Conservation (phyloP, 1,284 basidiomycete genomes). For the Anthracocystis setariae region DNA sequence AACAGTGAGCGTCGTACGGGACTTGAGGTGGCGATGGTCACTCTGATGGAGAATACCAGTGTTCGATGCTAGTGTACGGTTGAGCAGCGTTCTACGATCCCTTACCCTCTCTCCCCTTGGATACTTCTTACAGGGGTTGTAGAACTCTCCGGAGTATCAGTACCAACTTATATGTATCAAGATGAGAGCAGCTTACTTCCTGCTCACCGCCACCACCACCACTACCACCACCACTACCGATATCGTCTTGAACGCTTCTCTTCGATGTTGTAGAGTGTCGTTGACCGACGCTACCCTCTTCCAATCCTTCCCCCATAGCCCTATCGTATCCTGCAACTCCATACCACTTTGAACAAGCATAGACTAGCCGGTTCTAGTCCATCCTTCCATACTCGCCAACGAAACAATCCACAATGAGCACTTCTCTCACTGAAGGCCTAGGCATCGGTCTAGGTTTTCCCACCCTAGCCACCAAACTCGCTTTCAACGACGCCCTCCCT, state of each 20-base stretch:
- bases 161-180: too few relatives aligned
- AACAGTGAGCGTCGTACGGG: too few relatives aligned
- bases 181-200: too few relatives aligned
- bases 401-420: background rate
- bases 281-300: slow-evolving; percentile 23
- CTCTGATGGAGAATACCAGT: too few relatives aligned
- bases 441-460: slow-evolving; percentile 64
- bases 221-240: too few relatives aligned
- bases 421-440: slow-evolving; percentile 4
- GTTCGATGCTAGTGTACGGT: slow-evolving; percentile 3
- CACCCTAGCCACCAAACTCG: slow-evolving; percentile 86
- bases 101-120: background rate
- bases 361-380: background rate
- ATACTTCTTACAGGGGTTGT: too few relatives aligned
- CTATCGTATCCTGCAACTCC: background rate
- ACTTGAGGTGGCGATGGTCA: too few relatives aligned
- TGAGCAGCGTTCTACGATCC: slow-evolving; percentile 14
- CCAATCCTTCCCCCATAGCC: background rate
- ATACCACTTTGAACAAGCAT: background rate
- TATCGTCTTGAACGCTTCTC: too few relatives aligned
- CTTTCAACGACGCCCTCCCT: slow-evolving; percentile 81
- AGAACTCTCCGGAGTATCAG: too few relatives aligned
- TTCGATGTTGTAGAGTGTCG: too few relatives aligned
- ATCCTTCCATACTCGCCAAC: background rate
- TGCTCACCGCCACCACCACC: too few relatives aligned